Conservation (phyloP, 768 basidiomycete genomes). For the Boletus pseudo-olivaceus region DNA sequence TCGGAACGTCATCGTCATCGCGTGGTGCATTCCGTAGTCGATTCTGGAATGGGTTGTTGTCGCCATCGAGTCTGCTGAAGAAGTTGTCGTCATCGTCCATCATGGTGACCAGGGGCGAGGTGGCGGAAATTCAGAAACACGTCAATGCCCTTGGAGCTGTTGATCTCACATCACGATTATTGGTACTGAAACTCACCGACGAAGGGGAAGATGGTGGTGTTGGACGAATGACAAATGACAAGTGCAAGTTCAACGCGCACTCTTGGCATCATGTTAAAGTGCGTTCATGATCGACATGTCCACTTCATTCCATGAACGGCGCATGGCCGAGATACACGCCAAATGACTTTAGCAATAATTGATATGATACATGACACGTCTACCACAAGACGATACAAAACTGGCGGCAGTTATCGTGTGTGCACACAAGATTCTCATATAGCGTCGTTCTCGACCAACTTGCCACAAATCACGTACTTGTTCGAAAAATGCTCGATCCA, state of each 20-base stretch:
- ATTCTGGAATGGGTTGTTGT: conserved; percentile 27
- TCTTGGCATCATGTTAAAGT: not conserved
- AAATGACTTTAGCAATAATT: conserved; percentile 1
- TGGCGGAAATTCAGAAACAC: not conserved
- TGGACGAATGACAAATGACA: not conserved
- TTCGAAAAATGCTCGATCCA: conserved; percentile 94
- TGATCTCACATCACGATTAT: not conserved
- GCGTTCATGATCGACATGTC: not conserved
- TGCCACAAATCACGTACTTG: conserved; percentile 91
- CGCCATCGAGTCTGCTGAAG: conserved; percentile 25
- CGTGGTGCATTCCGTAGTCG: conserved; percentile 36
- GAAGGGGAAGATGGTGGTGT: not conserved
- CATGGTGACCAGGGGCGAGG: not conserved
- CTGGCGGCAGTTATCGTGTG: not conserved
- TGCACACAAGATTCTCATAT: conserved; percentile 15
- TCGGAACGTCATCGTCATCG: conserved; percentile 26
- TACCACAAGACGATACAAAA: not conserved
- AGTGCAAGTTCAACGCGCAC: not conserved
- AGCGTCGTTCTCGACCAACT: conserved; percentile 77
- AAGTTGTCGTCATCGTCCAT: conserved; percentile 29
- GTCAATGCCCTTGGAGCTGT: not conserved
- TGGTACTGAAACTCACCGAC: not conserved
- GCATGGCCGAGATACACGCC: not conserved
- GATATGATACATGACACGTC: conserved; percentile 11
- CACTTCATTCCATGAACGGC: not conserved